A percentile compares a stretch with the other conserved stretches of the same genome.
Conservation (phyloP, 2,329 filamentous ascomycete species). For the Phyllosticta paracitricarpa region DNA sequence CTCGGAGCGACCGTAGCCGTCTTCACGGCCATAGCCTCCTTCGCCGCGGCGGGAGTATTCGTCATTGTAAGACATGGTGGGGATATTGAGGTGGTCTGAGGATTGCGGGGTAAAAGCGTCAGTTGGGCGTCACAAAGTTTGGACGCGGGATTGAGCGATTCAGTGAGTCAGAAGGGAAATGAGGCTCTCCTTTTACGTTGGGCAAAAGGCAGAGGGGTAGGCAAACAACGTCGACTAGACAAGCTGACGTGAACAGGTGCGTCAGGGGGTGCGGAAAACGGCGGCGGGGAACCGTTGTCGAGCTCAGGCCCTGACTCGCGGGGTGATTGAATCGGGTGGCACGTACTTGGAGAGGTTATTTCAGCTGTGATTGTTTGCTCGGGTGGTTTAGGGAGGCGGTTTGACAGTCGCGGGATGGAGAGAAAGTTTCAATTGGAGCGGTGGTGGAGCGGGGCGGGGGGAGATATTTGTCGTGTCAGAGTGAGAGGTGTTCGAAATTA, state of each 20-base stretch:
- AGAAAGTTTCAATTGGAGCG: not conserved
- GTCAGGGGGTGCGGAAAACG: not conserved
- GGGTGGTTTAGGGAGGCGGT: not conserved
- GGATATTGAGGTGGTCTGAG: not conserved
- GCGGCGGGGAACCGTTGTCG: not conserved
- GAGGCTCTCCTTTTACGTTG: not conserved
- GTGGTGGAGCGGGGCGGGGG: not conserved
- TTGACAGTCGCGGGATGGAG: not conserved
- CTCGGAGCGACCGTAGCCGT: slow-evolving; percentile 17
- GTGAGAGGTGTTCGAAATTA: not conserved
- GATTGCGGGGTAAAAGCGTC: not conserved
- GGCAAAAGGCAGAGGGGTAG: not conserved
- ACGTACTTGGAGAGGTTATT: not conserved
- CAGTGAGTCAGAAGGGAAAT: not conserved
- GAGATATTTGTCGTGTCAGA: not conserved
- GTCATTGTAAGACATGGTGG: slow-evolving; percentile 25
- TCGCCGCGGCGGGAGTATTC: slow-evolving; percentile 14
- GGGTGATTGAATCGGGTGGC: not conserved
- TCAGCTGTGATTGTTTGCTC: not conserved
- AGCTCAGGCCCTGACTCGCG: not conserved
- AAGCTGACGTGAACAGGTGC: not conserved
- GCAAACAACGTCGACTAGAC: not conserved
- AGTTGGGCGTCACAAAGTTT: not conserved
- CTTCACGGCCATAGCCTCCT: slow-evolving; percentile 16
- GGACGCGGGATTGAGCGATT: not conserved